Base-by-base conservation (phyloP, 2,329 filamentous ascomycete species). In the Polychaeton citri region DNA sequence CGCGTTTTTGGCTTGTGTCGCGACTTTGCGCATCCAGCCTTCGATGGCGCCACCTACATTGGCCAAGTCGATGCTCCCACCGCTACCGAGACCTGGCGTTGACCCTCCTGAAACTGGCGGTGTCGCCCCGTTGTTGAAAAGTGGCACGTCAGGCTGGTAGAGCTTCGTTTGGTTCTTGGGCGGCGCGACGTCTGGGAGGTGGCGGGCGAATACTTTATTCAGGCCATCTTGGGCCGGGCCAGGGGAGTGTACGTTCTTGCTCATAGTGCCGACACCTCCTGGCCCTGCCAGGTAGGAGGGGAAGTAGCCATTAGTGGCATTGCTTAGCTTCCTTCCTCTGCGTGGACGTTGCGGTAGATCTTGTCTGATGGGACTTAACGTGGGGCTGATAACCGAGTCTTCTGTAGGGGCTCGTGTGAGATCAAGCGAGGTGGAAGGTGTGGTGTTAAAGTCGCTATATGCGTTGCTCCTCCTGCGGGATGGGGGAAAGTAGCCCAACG, bases 401-500 rank as follows among this genome's bases (percentile, higher is more conserved):
- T 47, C 36, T 47, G 51, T 44, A 48, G 47, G 50, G 37, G 67
- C 61, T 36, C 68, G 70, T 9, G 68, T 65, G 6, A 76, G 50
- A 38, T 82, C 79, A 26, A 78, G 58, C 24, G 78, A 82, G 31
- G 72, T 68, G 15, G 74, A 72, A 6, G 81, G 81, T 28, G 24
- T 28, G 2, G 79, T 84, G 13, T 77, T 74, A 35, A 76, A 46
- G 10, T 75, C 69, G 9, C 62, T 60, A 42, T 63, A 64, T 2
- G 81, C 81, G 35, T 72, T 70, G 43, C 81, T 90, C 77, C 90
- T 90, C 75, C 87, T 84, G 53, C 86, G 71, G 15, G 86, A 74
- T 6, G 87, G 87, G 3, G 88, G 88, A 52, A 96, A 96, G 60
- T 88, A 96, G 17, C 87, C 88, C 31, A 95, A 69, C 2, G 80